Percentiles rank a stretch among this genome's conserved stretches.
These are phyloP conservation scores for Meyerozyma guilliermondii DNA, from an alignment of 1,139 yeast species.

Conservation along the genomic window DNA sequence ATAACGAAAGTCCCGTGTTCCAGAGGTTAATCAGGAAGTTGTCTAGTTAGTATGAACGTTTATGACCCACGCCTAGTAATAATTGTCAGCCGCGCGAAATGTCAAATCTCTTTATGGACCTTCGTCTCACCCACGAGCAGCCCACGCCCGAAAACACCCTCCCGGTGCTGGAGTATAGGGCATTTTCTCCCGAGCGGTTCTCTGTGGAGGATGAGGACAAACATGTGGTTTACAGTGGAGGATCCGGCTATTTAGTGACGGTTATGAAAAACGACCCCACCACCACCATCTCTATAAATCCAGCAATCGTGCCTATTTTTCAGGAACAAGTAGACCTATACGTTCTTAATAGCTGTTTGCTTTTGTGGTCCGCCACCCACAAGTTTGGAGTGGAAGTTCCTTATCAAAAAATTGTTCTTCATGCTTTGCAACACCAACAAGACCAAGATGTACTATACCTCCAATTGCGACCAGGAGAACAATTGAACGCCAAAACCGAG, in stretches of 20 bases:
- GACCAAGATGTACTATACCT: slow-evolving; percentile 21
- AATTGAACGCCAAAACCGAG: slow-evolving; percentile 3
- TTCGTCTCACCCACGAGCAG: slow-evolving; percentile 23
- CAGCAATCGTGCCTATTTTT: slow-evolving; percentile 9
- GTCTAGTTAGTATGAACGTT: slow-evolving; percentile 13
- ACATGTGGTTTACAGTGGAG: slow-evolving; percentile 39
- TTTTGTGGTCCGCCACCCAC: slow-evolving; percentile 31
- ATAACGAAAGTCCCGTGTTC: slow-evolving; percentile 32
- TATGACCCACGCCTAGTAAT: too few relatives aligned
- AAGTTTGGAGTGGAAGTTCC: slow-evolving; percentile 35
- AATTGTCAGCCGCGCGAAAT: background rate
- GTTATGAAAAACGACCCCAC: slow-evolving; percentile 15
- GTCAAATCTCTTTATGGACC: slow-evolving; percentile 3
- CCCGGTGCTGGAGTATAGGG: slow-evolving; percentile 26
- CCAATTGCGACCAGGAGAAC: slow-evolving; percentile 18
- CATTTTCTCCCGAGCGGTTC: slow-evolving; percentile 38
- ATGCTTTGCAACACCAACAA: slow-evolving; percentile 26
- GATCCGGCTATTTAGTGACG: slow-evolving; percentile 13
- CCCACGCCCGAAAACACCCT: slow-evolving; percentile 44
- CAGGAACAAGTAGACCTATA: slow-evolving; percentile 21
- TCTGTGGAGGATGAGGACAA: slow-evolving; percentile 38
- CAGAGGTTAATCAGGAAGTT: slow-evolving; percentile 39
- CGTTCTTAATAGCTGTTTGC: slow-evolving; percentile 34
- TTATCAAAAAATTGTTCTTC: slow-evolving; percentile 33
- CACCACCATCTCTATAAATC: slow-evolving; percentile 9